These are phyloP conservation scores for Penicillium antarcticum DNA, from an alignment of 495 filamentous ascomycete genomes.

Conservation along the genomic window DNA sequence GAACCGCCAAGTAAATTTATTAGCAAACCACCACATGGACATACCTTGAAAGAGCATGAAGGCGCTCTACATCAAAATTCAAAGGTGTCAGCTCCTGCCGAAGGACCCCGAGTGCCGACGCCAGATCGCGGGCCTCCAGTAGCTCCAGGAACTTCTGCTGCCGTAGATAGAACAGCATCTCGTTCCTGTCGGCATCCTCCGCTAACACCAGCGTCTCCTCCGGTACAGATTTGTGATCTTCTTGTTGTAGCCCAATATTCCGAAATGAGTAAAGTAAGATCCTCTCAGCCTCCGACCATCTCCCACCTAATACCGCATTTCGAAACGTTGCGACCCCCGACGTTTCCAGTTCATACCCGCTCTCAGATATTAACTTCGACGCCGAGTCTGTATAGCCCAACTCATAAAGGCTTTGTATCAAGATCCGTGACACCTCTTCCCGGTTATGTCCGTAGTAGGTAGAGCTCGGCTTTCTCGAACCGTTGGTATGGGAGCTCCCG, in stretches of 20 bases:
- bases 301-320: constrained; percentile 72
- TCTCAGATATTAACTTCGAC: constrained; percentile 68
- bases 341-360: constrained; percentile 85
- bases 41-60: constrained; percentile 84
- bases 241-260: constrained; percentile 5
- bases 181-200: constrained; percentile 54
- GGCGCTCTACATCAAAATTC: constrained; percentile 67
- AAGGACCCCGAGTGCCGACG: constrained; percentile 72
- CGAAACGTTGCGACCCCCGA: constrained; percentile 81
- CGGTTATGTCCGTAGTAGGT: constrained; percentile 79
- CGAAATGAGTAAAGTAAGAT: constrained; percentile 62
- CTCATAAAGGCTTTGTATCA: constrained; percentile 87
- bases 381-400: constrained; percentile 82
- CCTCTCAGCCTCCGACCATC: constrained; percentile 81
- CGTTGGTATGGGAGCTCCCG: constrained; percentile 46
- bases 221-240: constrained; percentile 19
- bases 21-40: neutral
- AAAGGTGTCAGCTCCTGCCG: constrained; percentile 85
- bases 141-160: constrained; percentile 96
- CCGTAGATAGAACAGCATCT: constrained; percentile 75
- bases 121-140: constrained; percentile 71
- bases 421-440: constrained; percentile 87
- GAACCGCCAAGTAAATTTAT: constrained; percentile 5
- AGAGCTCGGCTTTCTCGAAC: constrained; percentile 36
- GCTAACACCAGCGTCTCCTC: constrained; percentile 48